Evolutionary conservation across 2,329 filamentous ascomycete species (phyloP), one percentile per base, ranked within the genome.

Genomic region (Blumeria hordei): DNA sequence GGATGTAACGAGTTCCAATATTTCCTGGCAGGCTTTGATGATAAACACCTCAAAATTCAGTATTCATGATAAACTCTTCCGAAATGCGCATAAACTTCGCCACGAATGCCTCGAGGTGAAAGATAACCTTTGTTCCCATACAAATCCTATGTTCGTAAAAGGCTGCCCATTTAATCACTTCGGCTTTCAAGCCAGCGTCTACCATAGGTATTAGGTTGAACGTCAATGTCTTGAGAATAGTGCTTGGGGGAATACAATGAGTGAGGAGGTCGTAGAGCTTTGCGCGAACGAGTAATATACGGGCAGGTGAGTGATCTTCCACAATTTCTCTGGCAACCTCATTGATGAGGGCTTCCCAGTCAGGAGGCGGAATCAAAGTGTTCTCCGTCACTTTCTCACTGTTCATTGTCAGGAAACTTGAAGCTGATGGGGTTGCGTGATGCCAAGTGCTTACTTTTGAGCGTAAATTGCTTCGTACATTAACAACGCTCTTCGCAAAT

Each of bases 391-490:
- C 80, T 70, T 85, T 92, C 67, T 96, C 90, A 68, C 90, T 95
- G 64, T 39, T 28, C 54, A 37, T 49, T 35, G 62, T 71, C 45
- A 14, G 12, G 50, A 59, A 28, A 28, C 21, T 28, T 28, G 21
- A 28, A 28, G 21, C 21, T 28, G 21, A 28, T 28, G 21, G 21
- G 21, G 21, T 28, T 28, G 21, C 45, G 61, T 55, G 37, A 54
- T 34, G 41, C 44, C 33, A n/a, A 53, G 36, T 28, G 21, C 81
- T 60, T 76, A 95, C 88, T 95, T 96, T 66, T 96, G 90, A 36
- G 92, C 92, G 70, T 96, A 87, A 32, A 96, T 85, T 11, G 92
- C 85, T 70, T 98, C 92, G 64, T 90, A 94, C 88, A 98, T 98
- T 61, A 98, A 73, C 64, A 98, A 70, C 16, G 92, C 92, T 64